Evolutionary conservation across 2,329 filamentous ascomycete species (phyloP).

Genomic region (Leptoxyphium fumago): DNA sequence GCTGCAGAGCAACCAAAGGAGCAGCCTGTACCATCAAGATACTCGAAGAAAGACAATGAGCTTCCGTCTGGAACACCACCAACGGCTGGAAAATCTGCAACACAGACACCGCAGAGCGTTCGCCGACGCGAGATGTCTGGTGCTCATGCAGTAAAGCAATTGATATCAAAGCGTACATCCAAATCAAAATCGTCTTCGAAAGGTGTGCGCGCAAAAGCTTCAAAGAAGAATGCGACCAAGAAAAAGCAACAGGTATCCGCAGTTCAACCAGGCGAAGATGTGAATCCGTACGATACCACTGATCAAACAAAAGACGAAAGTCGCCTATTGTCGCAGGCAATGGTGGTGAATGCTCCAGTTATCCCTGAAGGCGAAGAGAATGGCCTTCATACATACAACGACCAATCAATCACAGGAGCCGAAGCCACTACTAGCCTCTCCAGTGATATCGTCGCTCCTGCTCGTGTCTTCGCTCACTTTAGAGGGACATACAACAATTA

Average conservation of each 20-base stretch:
- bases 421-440: neutral
- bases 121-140: slow-evolving; percentile 22
- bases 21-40: too few species aligned
- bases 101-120: slow-evolving; percentile 12
- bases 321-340: neutral
- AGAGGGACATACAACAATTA: slow-evolving; percentile 37
- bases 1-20: too few species aligned
- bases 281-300: neutral
- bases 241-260: neutral
- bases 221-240: neutral
- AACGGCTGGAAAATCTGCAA: slow-evolving; percentile 4
- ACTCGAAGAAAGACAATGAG: slow-evolving; percentile 8
- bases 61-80: slow-evolving; percentile 7
- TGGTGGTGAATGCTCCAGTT: neutral
- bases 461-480: slow-evolving; percentile 43
- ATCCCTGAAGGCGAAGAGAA: neutral
- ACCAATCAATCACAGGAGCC: too few species aligned
- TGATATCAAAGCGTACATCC: slow-evolving; percentile 6
- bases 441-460: neutral
- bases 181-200: neutral
- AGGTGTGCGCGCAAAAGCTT: neutral
- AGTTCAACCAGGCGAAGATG: neutral
- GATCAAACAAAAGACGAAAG: neutral
- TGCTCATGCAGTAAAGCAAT: slow-evolving; percentile 19
- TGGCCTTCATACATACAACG: too few species aligned